phyloP scores from a whole-genome alignment of 345 rosid genomes.

The Pugionium cornutum region DNA sequence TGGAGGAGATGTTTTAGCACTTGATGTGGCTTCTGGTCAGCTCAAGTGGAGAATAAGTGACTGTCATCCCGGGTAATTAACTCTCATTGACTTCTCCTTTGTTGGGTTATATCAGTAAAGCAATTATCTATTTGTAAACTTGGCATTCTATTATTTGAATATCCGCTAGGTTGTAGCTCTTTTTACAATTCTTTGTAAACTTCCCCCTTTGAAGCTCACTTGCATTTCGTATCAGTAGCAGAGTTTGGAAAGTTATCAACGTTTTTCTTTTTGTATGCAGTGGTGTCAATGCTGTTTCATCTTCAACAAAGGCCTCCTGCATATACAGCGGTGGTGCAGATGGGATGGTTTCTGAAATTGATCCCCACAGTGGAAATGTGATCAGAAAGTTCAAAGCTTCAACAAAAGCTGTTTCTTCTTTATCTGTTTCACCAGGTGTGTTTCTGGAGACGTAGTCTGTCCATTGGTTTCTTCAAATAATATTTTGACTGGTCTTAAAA shows the following conservation, averaged over 20 bases:
- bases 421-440: conserved; percentile 78
- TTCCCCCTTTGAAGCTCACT: background rate
- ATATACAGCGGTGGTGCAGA: conserved; percentile 83
- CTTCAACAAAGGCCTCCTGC: conserved; percentile 55
- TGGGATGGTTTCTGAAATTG: conserved; percentile 89
- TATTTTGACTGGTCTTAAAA: conserved; percentile 13
- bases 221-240: conserved; percentile 7
- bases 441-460: conserved; percentile 9
- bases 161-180: background rate
- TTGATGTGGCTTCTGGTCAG: conserved; percentile 90
- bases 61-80: conserved; percentile 91
- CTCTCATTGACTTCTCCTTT: conserved; percentile 16
- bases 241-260: conserved; percentile 11
- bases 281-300: conserved; percentile 84
- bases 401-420: conserved; percentile 69
- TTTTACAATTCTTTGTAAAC: conserved; percentile 1
- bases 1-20: conserved; percentile 90
- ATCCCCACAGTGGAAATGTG: conserved; percentile 70
- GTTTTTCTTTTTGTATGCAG: conserved; percentile 49
- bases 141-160: background rate
- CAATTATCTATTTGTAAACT: conserved; percentile 6
- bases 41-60: conserved; percentile 81
- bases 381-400: conserved; percentile 72
- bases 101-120: background rate
- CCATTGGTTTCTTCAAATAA: background rate